Conservation (phyloP, 1,284 basidiomycete genomes). For the Sphaerobolus stellatus region DNA sequence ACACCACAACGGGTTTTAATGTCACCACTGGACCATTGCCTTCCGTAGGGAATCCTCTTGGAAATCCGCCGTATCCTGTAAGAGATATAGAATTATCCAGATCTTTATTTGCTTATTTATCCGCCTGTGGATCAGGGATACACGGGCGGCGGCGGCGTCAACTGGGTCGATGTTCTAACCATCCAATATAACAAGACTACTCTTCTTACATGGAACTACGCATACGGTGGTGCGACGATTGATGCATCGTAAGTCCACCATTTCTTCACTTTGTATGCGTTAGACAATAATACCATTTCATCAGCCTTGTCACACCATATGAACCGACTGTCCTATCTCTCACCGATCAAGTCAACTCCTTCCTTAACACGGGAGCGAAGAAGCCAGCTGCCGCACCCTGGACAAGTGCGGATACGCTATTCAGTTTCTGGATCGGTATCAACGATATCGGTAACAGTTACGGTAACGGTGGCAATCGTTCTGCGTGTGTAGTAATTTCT, state of each 20-base stretch:
- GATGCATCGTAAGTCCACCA: slow-evolving; percentile 39
- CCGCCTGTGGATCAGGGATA: slow-evolving; percentile 17
- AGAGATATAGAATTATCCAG: background rate
- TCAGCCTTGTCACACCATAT: slow-evolving; percentile 51
- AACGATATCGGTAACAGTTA: too few species aligned
- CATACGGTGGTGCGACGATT: slow-evolving; percentile 61
- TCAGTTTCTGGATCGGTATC: slow-evolving; percentile 65
- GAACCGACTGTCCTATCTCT: slow-evolving; percentile 58
- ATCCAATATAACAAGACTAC: slow-evolving; percentile 17
- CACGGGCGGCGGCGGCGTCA: slow-evolving; percentile 64
- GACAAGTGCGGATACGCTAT: slow-evolving; percentile 54
- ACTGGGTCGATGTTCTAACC: slow-evolving; percentile 61
- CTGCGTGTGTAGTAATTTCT: slow-evolving; percentile 44
- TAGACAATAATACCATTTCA: background rate
- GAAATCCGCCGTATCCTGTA: slow-evolving; percentile 59
- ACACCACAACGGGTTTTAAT: slow-evolving; percentile 53
- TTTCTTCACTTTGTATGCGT: slow-evolving; percentile 32
- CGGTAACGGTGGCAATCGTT: slow-evolving; percentile 41
- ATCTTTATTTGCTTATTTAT: slow-evolving; percentile 31
- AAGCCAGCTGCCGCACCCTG: slow-evolving; percentile 50
- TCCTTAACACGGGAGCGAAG: slow-evolving; percentile 49
- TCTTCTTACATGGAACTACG: slow-evolving; percentile 50
- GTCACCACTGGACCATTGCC: slow-evolving; percentile 58
- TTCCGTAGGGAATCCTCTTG: slow-evolving; percentile 51
- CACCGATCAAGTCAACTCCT: slow-evolving; percentile 61